phyloP scores from a whole-genome alignment of 345 rosid genomes.

The Melaleuca alternifolia region DNA sequence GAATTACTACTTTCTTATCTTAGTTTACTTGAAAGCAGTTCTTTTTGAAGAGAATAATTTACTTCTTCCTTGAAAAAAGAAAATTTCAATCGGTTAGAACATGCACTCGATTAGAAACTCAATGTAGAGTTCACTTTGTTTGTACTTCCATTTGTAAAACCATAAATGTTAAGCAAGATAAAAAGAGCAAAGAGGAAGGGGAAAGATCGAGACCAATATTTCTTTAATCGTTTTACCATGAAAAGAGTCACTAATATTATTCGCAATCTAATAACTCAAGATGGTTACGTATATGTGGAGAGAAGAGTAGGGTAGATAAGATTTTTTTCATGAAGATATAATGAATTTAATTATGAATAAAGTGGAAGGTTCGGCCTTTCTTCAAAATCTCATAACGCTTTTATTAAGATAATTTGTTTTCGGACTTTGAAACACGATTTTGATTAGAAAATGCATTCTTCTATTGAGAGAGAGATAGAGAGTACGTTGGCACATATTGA shows the following conservation, averaged over 20 bases:
- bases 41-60: neutral
- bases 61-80: neutral
- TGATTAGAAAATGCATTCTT: neutral
- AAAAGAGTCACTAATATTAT: neutral
- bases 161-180: neutral
- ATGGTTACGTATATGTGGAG: too few relatives aligned
- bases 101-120: neutral
- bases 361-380: neutral
- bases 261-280: too few relatives aligned
- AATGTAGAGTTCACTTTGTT: neutral
- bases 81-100: too few relatives aligned
- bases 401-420: neutral
- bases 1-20: neutral
- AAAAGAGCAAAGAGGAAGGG: neutral
- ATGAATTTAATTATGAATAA: neutral
- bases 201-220: neutral
- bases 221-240: neutral
- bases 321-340: too few relatives aligned
- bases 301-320: too few relatives aligned
- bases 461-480: neutral
- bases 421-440: neutral
- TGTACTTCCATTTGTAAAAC: neutral
- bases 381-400: neutral
- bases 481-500: neutral
- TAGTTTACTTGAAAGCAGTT: neutral